A percentile compares a stretch with the other conserved stretches of the same genome.
phyloP scores from a whole-genome alignment of 2,329 filamentous ascomycete species.

The Penicillium sp. region DNA sequence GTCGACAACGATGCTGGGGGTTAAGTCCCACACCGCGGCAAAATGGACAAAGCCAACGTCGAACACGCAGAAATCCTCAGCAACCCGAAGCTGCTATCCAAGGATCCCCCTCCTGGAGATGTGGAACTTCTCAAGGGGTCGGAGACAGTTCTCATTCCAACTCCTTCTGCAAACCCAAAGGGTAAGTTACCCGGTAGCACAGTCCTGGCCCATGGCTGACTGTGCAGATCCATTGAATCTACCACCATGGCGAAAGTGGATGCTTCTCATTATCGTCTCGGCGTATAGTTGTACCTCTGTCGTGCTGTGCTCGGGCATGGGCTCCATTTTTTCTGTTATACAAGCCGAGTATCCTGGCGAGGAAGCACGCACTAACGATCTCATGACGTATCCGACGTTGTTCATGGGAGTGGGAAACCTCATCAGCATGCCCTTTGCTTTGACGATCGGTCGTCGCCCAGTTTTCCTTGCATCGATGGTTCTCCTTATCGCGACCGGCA shows the following conservation, averaged over 20 bases:
- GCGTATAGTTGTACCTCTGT: conserved; percentile 15
- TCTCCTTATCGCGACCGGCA: conserved; percentile 10
- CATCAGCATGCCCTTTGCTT: conserved; percentile 20
- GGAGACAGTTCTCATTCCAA: conserved; percentile 15
- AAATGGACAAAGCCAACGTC: conserved; percentile 5
- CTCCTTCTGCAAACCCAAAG: conserved; percentile 16
- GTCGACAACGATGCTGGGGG: neutral
- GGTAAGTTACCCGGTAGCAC: neutral
- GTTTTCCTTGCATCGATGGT: conserved; percentile 18
- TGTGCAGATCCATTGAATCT: conserved; percentile 14
- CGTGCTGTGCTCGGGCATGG: conserved; percentile 18
- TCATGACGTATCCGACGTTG: conserved; percentile 20
- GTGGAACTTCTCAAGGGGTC: conserved; percentile 16
- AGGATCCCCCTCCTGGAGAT: conserved; percentile 2
- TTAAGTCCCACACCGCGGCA: neutral
- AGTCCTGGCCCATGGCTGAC: neutral
- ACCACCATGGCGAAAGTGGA: conserved; percentile 20
- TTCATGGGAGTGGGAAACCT: conserved; percentile 20
- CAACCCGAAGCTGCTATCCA: neutral
- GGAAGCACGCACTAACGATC: conserved; percentile 11
- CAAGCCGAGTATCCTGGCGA: conserved; percentile 15
- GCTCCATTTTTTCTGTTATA: conserved; percentile 15
- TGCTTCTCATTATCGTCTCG: conserved; percentile 5
- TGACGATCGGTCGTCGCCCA: conserved; percentile 10
- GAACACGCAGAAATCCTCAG: conserved; percentile 1